Percentiles rank a stretch among this genome's conserved stretches.
phyloP scores from a whole-genome alignment of 148 eudicot genomes.

The Fagopyrum homotropicum region DNA sequence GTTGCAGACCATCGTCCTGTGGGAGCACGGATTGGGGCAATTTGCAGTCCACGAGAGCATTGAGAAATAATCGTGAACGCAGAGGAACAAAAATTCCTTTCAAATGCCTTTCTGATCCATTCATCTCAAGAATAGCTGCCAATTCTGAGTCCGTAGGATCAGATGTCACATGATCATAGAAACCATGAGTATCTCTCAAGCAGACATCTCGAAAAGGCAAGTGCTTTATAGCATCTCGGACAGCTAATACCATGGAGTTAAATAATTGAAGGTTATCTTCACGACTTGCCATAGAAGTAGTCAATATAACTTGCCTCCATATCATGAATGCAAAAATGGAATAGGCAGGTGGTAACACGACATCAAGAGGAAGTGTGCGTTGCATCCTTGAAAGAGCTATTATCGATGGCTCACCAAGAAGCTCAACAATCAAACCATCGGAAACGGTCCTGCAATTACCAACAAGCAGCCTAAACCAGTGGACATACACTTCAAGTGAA shows the following conservation, averaged over 20 bases:
- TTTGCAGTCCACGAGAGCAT: slow-evolving; percentile 83
- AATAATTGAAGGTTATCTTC: slow-evolving; percentile 61
- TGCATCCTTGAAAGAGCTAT: slow-evolving; percentile 91
- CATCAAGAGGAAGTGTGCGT: slow-evolving; percentile 62
- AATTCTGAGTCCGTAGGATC: slow-evolving; percentile 82
- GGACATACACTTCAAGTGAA: slow-evolving; percentile 69
- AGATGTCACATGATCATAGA: slow-evolving; percentile 61
- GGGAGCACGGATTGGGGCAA: slow-evolving; percentile 36
- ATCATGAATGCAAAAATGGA: slow-evolving; percentile 73
- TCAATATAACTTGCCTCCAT: slow-evolving; percentile 80
- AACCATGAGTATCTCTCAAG: slow-evolving; percentile 63
- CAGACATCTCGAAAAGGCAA: slow-evolving; percentile 90
- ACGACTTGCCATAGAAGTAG: slow-evolving; percentile 33
- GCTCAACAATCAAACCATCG: slow-evolving; percentile 84
- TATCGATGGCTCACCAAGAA: slow-evolving; percentile 87
- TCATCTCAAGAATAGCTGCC: slow-evolving; percentile 65
- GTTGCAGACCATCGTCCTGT: slow-evolving; percentile 40
- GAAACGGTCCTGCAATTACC: slow-evolving; percentile 87
- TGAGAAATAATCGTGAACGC: slow-evolving; percentile 78
- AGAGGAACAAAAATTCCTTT: slow-evolving; percentile 69
- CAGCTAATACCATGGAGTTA: slow-evolving; percentile 50
- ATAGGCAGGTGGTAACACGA: slow-evolving; percentile 89
- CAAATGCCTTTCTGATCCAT: slow-evolving; percentile 50
- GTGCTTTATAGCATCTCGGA: slow-evolving; percentile 79
- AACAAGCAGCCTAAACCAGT: slow-evolving; percentile 93